Evolutionary conservation across 345 rosid species (phyloP), one percentile per base, ranked within the genome.

Genomic region (Eutrema yunnanense): DNA sequence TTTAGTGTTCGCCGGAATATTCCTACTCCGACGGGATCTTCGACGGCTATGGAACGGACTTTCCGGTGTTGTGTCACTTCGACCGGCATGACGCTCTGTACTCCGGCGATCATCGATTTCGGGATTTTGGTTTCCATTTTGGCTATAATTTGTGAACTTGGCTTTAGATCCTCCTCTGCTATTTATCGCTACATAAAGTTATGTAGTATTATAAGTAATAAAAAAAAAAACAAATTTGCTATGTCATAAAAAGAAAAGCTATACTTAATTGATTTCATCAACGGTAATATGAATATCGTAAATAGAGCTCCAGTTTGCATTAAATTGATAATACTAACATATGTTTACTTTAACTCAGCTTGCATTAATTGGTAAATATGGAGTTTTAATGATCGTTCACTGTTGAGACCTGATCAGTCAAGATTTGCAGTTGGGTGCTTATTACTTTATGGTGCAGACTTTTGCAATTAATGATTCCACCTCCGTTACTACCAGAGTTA

Each of bases 61-160:
- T 74, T 60, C 38, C 86, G 79, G n/a, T 87, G 89, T 3, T 85
- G 88, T 0, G 96, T 88, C 27, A 74, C 59, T 60, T 10, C 71
- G 37, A 30, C 50, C 7, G 98, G 86, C 13, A 74, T 48, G 47
- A 86, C 88, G 5, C 82, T 83, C 76, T 79, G 96, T 58, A 86
- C 54, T n/a, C 74, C 85, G 46, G 76, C 94, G 4, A 90, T 74
- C 46, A 52, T 79, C 1, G 83, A 19, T n/a, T 72, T 77, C 14
- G 75, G 80, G 63, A 65, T 11, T 26, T 42, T 49, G 32, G 71
- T 71, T 71, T 71, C 80, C 80, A 77, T 77, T 56, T 70, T 55
- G 11, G 43, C 16, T 64, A 4, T 36, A 50, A 1, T 14, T 6
- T 71, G 62, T 70, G 65, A 40, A 12, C 3, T 8, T 65, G 4